Evolutionary conservation across 2,329 filamentous ascomycete species (phyloP).

Genomic region (Bipolaris bicolor): DNA sequence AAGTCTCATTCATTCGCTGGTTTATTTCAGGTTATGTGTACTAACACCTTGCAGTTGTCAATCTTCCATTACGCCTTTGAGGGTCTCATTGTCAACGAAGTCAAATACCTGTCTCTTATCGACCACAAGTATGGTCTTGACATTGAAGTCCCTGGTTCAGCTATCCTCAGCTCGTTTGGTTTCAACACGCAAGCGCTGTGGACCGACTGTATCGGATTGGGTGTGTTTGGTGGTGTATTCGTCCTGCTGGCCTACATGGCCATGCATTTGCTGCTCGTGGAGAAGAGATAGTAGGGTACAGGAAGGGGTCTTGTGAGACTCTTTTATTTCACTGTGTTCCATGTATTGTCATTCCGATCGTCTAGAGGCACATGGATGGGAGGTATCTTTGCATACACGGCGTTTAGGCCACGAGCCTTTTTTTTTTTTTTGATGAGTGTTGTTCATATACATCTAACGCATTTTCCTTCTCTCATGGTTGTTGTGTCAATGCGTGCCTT

Average conservation of each 20-base stretch:
- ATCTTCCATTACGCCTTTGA: constrained; percentile 99
- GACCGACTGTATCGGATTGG: constrained; percentile 81
- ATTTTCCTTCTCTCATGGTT: background rate
- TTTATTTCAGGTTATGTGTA: constrained; percentile 5
- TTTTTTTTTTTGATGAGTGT: background rate
- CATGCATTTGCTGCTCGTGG: constrained; percentile 92
- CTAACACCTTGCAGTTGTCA: constrained; percentile 64
- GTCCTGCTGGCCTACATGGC: constrained; percentile 86
- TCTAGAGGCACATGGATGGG: background rate
- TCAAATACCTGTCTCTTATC: constrained; percentile 83
- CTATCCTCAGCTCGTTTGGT: constrained; percentile 92
- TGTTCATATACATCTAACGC: background rate
- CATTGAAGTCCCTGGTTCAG: constrained; percentile 92
- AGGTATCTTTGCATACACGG: constrained; percentile 4
- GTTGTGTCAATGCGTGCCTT: background rate
- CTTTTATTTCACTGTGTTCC: background rate
- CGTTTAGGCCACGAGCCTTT: background rate
- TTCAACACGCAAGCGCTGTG: constrained; percentile 89
- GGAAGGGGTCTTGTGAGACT: background rate
- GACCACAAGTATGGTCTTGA: constrained; percentile 96
- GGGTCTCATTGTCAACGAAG: constrained; percentile 95
- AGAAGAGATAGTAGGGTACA: constrained; percentile 68
- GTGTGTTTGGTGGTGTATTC: constrained; percentile 80
- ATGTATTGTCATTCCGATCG: background rate
- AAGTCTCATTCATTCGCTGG: constrained; percentile 43